Base-by-base conservation (phyloP, 2,329 filamentous ascomycete genomes). In the Talaromyces piceae region DNA sequence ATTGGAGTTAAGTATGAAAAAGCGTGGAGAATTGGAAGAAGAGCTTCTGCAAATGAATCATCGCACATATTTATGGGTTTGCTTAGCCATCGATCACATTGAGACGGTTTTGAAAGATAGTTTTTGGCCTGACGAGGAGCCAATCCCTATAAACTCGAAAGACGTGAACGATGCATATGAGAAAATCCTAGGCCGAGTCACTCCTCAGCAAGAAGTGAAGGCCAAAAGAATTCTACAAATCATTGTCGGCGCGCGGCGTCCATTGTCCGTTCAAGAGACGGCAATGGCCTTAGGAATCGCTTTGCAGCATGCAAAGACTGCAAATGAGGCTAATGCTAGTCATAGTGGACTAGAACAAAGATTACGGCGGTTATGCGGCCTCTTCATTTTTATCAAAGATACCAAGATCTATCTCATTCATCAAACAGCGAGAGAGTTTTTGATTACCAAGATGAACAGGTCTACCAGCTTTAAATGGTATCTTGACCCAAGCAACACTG, bases 51-150 rank as follows among this genome's bases (percentile, higher is more conserved):
- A 41, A n/a, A 58, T 63, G 44, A 45, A 60, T 1, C 57, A 71
- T 22, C 60, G 65, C 8, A 74, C 68, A 1, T 73, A 73, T 52
- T 62, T 73, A 0, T 73, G 70, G 71, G 59, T 72, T 1, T 50
- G 61, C 51, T 62, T 72, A 0, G 67, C 57, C 0, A 55, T 73
- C 2, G 54, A 64, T 8, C 56, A 67, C 3, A 63, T 72, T 26
- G 41, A 52, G 3, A 57, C 26, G 30, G 22, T 33, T 16, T 50
- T 52, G 31, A 52, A 33, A 41, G 41, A 51, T 54, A 53, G 39
- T 61, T 51, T 27, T 60, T 54, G 4, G 33, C 64, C 16, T 39
- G 59, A 8, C 30, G 30, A 5, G 22, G 54, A 8, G 53, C 64
- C 53, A 46, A 47, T 20, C 53, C 51, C 22, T 49, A 64, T 26